phyloP scores from a whole-genome alignment of 306 rosid species.

The Pyrus pyrifolia region DNA sequence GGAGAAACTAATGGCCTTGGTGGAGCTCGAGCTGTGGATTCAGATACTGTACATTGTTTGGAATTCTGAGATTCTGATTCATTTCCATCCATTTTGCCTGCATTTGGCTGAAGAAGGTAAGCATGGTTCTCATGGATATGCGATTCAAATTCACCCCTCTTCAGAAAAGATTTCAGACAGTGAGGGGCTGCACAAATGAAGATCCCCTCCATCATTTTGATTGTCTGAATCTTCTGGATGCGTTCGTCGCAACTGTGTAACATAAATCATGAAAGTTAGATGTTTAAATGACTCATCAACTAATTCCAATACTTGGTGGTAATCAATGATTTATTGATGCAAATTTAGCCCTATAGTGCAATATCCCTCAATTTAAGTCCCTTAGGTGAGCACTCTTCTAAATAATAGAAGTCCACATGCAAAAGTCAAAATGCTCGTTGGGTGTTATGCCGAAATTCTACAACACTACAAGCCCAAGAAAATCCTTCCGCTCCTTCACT shows the following conservation, averaged over 20 bases:
- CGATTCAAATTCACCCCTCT: constrained; percentile 73
- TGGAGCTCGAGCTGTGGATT: constrained; percentile 63
- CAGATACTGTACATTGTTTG: constrained; percentile 68
- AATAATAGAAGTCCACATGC: neutral
- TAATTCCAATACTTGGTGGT: neutral
- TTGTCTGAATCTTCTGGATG: constrained; percentile 93
- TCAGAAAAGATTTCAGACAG: constrained; percentile 87
- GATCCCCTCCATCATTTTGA: constrained; percentile 98
- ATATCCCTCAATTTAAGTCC: neutral
- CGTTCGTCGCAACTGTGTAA: constrained; percentile 84
- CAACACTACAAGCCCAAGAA: neutral
- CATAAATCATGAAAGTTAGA: constrained; percentile 21
- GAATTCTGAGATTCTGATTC: constrained; percentile 80
- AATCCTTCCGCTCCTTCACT: neutral
- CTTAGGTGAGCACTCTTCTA: neutral
- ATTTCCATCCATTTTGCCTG: constrained; percentile 74
- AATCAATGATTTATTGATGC: neutral
- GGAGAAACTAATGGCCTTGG: constrained; percentile 74
- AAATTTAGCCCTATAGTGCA: neutral
- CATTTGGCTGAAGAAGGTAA: constrained; percentile 67
- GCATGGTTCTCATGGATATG: constrained; percentile 76
- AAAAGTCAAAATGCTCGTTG: neutral
- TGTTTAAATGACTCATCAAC: constrained; percentile 9
- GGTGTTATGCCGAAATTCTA: neutral
- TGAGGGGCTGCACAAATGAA: constrained; percentile 96